Evolutionary conservation across 148 eudicot genomes (phyloP), one percentile per base, ranked within the genome.

Genomic region (Nyssa sinensis): DNA sequence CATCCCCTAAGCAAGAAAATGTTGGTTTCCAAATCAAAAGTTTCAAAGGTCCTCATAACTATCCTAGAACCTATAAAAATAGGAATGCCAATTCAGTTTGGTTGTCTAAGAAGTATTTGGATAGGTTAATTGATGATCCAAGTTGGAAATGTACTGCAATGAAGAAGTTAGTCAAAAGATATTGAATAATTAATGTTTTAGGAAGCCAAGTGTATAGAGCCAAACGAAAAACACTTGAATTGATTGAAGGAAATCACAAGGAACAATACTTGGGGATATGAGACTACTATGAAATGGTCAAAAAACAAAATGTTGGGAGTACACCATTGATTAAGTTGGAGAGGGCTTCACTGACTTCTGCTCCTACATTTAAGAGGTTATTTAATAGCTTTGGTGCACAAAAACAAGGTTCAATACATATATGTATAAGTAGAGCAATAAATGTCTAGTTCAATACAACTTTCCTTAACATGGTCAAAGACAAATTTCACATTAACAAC

Each of bases 21-120:
- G n/a, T n/a, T n/a, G n/a, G n/a, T n/a, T 61, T 61, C 32, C 64
- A 60, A 60, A 60, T 60, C 17, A 60, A 60, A 5, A 27, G 64
- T 3, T 10, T 60, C 3, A 60, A 5, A 14, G 31, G 31, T 8
- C 29, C 13, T 0, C 64, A 60, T 3, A 25, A 10, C 0, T 60
- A 21, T 60, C 5, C 1, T 3, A 27, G 17, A 28, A 27, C 14
- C 2, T 61, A 61, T 27, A 11, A 9, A 5, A 61, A 61, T 7
- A 61, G 28, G 17, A 12, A 32, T 28, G 64, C 19, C 10, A 61
- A 30, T 3, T 61, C 64, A 12, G 5, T 16, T 25, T 61, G 64
- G 33, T 61, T 28, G 14, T 13, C 64, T 25, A 1, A 12, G 3
- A 27, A 61, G 30, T 61, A 61, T 27, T 13, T 29, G 29, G 31